phyloP scores from a whole-genome alignment of 495 filamentous ascomycete species.

The Oleoguttula mirabilis region DNA sequence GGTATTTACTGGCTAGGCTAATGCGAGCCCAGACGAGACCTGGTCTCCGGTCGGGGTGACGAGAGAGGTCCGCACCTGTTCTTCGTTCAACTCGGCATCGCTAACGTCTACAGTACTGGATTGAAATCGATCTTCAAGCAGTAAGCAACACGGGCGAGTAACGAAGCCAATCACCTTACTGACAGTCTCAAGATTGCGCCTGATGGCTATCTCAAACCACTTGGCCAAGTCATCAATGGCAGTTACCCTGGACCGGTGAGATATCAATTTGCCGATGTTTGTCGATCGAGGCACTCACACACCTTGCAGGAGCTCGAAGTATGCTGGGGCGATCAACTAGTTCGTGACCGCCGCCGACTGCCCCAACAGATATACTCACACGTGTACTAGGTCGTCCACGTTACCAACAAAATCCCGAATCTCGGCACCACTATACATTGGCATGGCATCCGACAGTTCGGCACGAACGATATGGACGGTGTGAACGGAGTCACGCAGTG shows the following conservation, averaged over 20 bases:
- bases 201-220: slow-evolving; percentile 5
- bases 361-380: neutral
- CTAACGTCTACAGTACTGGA: neutral
- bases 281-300: too few relatives aligned
- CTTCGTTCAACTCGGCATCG: too few relatives aligned
- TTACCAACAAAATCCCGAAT: neutral
- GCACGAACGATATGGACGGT: slow-evolving; percentile 3
- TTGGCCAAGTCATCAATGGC: slow-evolving; percentile 21
- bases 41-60: too few relatives aligned
- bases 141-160: too few relatives aligned
- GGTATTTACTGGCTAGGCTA: too few relatives aligned
- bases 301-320: slow-evolving; percentile 24
- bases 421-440: slow-evolving; percentile 10
- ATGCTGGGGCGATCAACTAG: slow-evolving; percentile 6
- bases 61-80: too few relatives aligned
- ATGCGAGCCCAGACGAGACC: too few relatives aligned
- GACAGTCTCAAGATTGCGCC: neutral
- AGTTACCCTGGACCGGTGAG: too few relatives aligned
- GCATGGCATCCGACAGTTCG: slow-evolving; percentile 14
- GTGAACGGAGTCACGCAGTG: slow-evolving; percentile 10
- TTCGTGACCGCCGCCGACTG: neutral
- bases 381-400: neutral
- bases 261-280: too few relatives aligned
- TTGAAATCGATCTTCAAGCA: neutral
- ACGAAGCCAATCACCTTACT: too few relatives aligned